Conservation (phyloP, 345 rosid genomes). For the Syzygium oleosum region DNA sequence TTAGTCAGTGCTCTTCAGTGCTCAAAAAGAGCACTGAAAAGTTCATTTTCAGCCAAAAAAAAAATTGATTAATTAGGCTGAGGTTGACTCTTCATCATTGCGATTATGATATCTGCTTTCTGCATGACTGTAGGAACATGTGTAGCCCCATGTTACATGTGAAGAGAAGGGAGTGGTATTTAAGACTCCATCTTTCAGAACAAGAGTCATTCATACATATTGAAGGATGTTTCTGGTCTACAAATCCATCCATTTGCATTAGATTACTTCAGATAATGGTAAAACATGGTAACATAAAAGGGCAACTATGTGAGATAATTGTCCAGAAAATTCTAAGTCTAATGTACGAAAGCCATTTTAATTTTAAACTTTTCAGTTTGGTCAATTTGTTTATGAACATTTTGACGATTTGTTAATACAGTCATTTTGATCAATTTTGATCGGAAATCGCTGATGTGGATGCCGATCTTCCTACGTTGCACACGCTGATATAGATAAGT, state of each 20-base stretch:
- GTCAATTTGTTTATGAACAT: background rate
- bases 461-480: accelerated
- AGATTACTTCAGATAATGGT: background rate
- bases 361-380: background rate
- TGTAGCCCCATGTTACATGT: background rate
- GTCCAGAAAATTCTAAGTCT: background rate
- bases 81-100: background rate
- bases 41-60: background rate
- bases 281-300: background rate
- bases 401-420: background rate
- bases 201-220: background rate
- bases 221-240: background rate
- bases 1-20: background rate
- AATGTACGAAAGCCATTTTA: background rate
- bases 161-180: background rate
- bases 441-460: background rate
- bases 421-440: background rate
- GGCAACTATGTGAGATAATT: background rate
- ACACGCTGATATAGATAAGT: background rate
- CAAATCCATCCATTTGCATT: background rate
- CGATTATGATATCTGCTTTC: background rate
- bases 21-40: background rate
- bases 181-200: background rate
- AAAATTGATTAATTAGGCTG: background rate
- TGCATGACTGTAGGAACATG: background rate